Evolutionary conservation across 2,329 filamentous ascomycete genomes (phyloP).

Genomic region (Nakataea oryzae): DNA sequence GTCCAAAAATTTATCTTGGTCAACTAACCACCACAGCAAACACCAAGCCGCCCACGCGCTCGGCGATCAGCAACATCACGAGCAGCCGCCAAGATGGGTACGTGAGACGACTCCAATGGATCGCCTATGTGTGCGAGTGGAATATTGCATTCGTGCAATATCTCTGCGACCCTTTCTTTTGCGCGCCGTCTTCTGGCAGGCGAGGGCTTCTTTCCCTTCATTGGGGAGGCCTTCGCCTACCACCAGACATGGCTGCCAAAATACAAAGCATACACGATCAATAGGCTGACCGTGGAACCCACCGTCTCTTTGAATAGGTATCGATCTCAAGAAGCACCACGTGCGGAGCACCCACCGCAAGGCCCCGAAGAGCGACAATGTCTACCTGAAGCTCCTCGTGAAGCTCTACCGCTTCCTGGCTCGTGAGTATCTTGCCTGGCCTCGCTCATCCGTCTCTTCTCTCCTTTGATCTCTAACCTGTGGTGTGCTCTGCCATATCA

Average conservation of each 20-base stretch:
- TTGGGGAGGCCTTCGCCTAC: not conserved
- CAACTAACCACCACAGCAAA: conserved; percentile 25
- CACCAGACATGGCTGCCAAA: not conserved
- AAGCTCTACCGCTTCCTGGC: conserved; percentile 97
- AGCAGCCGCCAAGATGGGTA: conserved; percentile 51
- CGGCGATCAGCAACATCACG: conserved; percentile 17
- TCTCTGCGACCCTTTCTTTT: conserved; percentile 3
- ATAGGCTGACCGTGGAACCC: conserved; percentile 47
- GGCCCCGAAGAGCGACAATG: conserved; percentile 97
- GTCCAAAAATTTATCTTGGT: conserved; percentile 11
- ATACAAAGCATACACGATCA: conserved; percentile 46
- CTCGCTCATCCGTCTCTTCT: not conserved
- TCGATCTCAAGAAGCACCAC: conserved; percentile 63
- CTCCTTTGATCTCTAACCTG: not conserved
- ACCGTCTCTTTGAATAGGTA: conserved; percentile 44
- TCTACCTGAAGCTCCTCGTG: conserved; percentile 92
- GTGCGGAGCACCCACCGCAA: conserved; percentile 70
- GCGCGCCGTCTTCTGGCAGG: not conserved
- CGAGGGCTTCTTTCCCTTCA: not conserved
- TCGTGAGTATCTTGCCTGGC: conserved; percentile 52
- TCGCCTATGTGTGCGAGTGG: conserved; percentile 42
- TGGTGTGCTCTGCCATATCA: not conserved
- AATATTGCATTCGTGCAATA: conserved; percentile 10
- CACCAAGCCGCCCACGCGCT: conserved; percentile 11
- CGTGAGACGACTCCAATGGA: conserved; percentile 29